Evolutionary conservation across 164 flowering plant species (phyloP).

Genomic region (Vitis cinerea): DNA sequence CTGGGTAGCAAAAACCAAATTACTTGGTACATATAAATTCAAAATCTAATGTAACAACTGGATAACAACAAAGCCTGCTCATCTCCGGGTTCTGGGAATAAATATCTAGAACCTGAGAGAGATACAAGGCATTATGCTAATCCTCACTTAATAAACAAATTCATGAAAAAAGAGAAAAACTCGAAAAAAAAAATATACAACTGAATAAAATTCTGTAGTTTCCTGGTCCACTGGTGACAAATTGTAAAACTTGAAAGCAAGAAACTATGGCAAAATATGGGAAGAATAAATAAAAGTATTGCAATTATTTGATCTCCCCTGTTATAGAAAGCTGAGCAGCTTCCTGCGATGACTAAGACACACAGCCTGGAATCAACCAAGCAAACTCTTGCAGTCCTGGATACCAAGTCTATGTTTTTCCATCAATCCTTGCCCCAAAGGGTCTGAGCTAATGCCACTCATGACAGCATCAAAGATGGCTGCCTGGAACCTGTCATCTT

Average conservation of each 20-base stretch:
- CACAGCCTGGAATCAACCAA: not conserved
- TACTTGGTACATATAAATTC: conserved; percentile 2
- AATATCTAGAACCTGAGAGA: not conserved
- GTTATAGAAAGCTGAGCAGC: not conserved
- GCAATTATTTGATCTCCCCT: not conserved
- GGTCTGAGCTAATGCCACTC: conserved; percentile 26
- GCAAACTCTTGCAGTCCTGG: conserved; percentile 16
- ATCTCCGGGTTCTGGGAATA: not conserved
- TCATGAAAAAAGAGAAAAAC: not conserved
- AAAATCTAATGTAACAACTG: conserved; percentile 1
- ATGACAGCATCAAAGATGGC: conserved; percentile 43
- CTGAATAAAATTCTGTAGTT: not conserved
- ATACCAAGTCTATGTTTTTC: conserved; percentile 8
- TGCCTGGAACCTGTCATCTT: conserved; percentile 41
- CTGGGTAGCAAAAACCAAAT: not conserved
- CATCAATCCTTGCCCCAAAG: conserved; percentile 29
- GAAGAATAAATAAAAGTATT: not conserved
- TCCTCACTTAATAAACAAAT: conserved; percentile 1
- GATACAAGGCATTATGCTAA: not conserved
- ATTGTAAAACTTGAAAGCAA: not conserved
- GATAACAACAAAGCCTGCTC: not conserved
- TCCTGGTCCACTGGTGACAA: too few species aligned
- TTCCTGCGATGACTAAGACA: not conserved
- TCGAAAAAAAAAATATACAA: not conserved
- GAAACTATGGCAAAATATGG: not conserved